These are phyloP conservation scores for Dysphania ambrosioides DNA, from an alignment of 148 eudicot genomes.

Conservation along the genomic window DNA sequence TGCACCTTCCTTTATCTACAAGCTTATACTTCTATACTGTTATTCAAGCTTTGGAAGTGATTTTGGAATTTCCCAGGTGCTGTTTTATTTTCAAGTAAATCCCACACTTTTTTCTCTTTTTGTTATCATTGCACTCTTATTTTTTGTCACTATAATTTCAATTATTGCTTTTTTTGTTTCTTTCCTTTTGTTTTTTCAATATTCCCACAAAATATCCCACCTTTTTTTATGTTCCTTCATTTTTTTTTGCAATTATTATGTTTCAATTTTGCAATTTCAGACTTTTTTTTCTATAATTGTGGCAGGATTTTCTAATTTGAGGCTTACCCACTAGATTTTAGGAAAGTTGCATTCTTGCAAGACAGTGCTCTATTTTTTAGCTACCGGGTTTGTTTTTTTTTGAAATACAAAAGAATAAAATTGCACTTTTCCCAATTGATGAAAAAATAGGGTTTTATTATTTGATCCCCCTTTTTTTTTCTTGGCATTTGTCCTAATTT, in stretches of 20 bases:
- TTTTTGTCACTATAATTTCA: not conserved
- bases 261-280: not conserved
- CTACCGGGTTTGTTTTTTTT: not conserved
- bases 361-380: not conserved
- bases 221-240: not conserved
- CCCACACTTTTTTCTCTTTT: not conserved
- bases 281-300: not conserved
- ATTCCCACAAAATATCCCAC: not conserved
- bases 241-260: not conserved
- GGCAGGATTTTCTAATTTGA: not conserved
- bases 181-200: conserved; percentile 2
- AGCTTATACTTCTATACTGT: too few species aligned
- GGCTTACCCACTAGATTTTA: not conserved
- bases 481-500: not conserved
- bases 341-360: not conserved
- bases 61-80: not conserved
- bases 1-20: too few species aligned
- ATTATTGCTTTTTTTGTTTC: conserved; percentile 8
- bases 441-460: not conserved
- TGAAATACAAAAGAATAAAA: too few species aligned
- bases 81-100: not conserved
- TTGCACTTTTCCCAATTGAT: not conserved
- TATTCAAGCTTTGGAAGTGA: not conserved
- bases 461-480: too few species aligned
- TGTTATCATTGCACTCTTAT: not conserved